A percentile compares a stretch with the other conserved stretches of the same genome.
These are phyloP conservation scores for Silene noctiflora DNA, from an alignment of 179 eudicot species.

Conservation along the genomic window DNA sequence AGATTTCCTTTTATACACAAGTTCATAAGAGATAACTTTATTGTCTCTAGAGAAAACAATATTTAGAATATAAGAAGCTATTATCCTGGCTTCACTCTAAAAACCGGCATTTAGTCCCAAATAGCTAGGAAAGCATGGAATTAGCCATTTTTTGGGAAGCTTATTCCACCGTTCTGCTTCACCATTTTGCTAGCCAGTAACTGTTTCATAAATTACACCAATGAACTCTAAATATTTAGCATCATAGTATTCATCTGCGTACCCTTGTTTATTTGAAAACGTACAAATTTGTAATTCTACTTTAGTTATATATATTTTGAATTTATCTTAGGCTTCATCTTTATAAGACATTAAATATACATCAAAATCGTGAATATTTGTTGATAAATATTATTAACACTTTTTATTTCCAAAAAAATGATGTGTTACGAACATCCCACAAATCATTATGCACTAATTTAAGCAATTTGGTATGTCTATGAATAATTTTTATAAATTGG, in stretches of 20 bases:
- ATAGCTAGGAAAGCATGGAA: background rate
- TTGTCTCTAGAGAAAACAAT: background rate
- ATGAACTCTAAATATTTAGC: background rate
- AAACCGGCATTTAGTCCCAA: background rate
- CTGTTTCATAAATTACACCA: background rate
- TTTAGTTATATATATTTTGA: background rate
- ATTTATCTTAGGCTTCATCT: background rate
- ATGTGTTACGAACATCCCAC: background rate
- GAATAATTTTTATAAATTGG: background rate
- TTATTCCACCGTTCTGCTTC: too few relatives aligned
- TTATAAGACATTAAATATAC: background rate
- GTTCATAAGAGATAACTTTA: background rate
- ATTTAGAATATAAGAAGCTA: background rate
- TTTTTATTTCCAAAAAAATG: background rate
- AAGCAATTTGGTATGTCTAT: background rate
- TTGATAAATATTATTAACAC: background rate
- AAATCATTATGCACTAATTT: background rate
- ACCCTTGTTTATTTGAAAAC: too few relatives aligned
- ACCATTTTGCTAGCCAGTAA: background rate
- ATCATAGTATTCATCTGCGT: background rate
- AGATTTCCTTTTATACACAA: too few relatives aligned
- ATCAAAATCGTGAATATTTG: background rate
- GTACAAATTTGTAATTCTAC: background rate
- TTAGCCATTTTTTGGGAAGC: background rate
- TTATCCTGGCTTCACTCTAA: background rate